Conservation (phyloP, 164 flowering plant species). For the Akebia trifoliata region DNA sequence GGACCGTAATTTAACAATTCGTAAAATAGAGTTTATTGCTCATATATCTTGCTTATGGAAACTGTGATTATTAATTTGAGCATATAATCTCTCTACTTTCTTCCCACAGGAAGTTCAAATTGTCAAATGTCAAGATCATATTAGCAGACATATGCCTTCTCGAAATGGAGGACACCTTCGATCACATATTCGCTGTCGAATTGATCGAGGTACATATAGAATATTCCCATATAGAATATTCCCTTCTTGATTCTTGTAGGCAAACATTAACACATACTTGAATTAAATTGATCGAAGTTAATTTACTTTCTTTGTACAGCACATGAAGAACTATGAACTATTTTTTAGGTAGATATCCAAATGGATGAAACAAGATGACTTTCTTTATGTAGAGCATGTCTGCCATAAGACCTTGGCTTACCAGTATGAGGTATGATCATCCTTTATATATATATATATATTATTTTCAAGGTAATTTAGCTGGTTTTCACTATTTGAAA, state of each 20-base stretch:
- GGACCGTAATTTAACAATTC: no score
- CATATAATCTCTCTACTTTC: no score
- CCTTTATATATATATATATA: neutral
- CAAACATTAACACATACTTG: neutral
- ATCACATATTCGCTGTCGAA: slow-evolving; percentile 7
- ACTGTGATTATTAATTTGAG: no score
- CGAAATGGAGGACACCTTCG: slow-evolving; percentile 5
- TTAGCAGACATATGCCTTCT: slow-evolving; percentile 3
- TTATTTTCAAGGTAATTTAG: neutral
- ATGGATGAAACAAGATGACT: slow-evolving; percentile 17
- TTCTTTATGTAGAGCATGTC: slow-evolving; percentile 14
- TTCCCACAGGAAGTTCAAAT: neutral
- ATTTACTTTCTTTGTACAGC: neutral
- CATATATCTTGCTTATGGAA: no score
- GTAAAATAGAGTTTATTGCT: no score
- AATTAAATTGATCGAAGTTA: neutral
- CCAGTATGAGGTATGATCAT: slow-evolving; percentile 5
- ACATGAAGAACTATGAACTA: slow-evolving; percentile 15
- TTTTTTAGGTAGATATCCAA: slow-evolving; percentile 12
- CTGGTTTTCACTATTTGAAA: no score
- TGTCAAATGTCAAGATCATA: slow-evolving; percentile 7
- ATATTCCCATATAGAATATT: neutral
- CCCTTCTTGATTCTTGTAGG: neutral
- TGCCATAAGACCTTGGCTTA: slow-evolving; percentile 17
- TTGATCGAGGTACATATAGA: slow-evolving; percentile 16